These are phyloP conservation scores for Backusella liffmaniae DNA, from an alignment of 192 early-diverging fungal species.

Conservation along the genomic window DNA sequence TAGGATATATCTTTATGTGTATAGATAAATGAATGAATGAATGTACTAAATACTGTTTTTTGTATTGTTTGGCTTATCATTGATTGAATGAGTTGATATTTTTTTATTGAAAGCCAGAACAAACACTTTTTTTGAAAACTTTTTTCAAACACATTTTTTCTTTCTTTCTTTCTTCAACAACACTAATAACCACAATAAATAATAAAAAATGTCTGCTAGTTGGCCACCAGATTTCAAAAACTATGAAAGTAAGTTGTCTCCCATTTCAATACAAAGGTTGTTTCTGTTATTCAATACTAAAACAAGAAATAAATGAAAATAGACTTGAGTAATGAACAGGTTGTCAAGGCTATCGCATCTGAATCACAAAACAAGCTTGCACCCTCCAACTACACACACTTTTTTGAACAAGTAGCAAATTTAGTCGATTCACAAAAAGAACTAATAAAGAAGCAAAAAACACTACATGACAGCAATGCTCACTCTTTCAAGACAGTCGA, in stretches of 20 bases:
- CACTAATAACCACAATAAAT: not conserved
- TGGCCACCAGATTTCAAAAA: not conserved
- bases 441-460: not conserved
- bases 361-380: not conserved
- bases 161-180: not conserved
- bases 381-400: not conserved
- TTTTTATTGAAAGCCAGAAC: no score
- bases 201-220: not conserved
- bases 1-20: no score
- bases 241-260: not conserved
- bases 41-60: no score
- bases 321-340: not conserved
- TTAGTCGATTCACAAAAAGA: not conserved
- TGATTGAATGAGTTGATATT: no score
- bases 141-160: no score
- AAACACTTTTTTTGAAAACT: no score
- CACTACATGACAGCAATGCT: not conserved
- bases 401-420: not conserved
- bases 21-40: no score
- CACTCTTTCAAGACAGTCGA: not conserved
- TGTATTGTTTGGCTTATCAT: no score
- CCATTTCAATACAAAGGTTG: no score
- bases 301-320: not conserved
- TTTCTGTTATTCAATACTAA: not conserved
- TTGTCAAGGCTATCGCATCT: not conserved